These are phyloP conservation scores for Candida tibetensis DNA, from an alignment of 805 yeast species.

Conservation along the genomic window DNA sequence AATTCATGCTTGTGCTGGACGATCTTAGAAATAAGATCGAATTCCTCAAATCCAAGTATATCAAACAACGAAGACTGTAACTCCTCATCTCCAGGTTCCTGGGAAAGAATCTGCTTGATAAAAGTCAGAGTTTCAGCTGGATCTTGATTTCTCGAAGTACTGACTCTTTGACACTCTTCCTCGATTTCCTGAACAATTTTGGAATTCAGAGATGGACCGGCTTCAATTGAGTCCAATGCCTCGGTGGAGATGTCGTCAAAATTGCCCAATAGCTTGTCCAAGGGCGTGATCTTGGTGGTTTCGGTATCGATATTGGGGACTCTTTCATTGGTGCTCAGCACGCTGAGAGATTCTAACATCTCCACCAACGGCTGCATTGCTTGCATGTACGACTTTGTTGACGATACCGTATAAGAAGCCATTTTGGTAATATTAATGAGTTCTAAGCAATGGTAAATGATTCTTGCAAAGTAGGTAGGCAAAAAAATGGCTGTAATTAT, in stretches of 20 bases:
- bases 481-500: not conserved
- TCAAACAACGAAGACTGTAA: constrained; percentile 75
- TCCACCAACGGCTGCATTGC: constrained; percentile 75
- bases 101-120: constrained; percentile 30
- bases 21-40: constrained; percentile 70
- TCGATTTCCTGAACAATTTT: constrained; percentile 21
- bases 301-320: constrained; percentile 41
- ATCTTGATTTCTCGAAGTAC: constrained; percentile 30
- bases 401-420: constrained; percentile 48
- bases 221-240: constrained; percentile 17
- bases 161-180: constrained; percentile 31
- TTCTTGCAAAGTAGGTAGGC: constrained; percentile 1
- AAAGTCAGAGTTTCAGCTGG: constrained; percentile 28
- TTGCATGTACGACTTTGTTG: constrained; percentile 73
- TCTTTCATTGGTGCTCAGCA: constrained; percentile 15
- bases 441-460: not conserved
- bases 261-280: constrained; percentile 33
- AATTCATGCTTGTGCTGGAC: constrained; percentile 42
- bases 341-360: constrained; percentile 32
- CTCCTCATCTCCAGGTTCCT: constrained; percentile 49
- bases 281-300: constrained; percentile 21
- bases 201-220: constrained; percentile 17
- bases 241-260: constrained; percentile 39
- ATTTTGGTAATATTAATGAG: constrained; percentile 12
- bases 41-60: constrained; percentile 78